Evolutionary conservation across 129 eudicot species (phyloP), one percentile per base, ranked within the genome.

Genomic region (Flaveria bidentis): DNA sequence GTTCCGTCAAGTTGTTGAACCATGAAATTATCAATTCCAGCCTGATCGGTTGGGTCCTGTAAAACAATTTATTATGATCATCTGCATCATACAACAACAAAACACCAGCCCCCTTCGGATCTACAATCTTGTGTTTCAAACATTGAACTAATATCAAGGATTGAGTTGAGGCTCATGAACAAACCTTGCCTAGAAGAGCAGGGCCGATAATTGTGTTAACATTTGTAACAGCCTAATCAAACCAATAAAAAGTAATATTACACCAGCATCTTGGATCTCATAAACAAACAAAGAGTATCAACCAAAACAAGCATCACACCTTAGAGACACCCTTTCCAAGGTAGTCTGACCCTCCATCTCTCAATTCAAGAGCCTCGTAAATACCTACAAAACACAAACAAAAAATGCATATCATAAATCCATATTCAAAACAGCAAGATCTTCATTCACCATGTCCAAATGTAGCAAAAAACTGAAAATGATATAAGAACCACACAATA

Each of bases 271-370:
- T 15, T 68, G 2, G 14, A 68, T 64, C 69, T 64, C 65, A 2
- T 41, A 72, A 13, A 79, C 56, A 72, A 50, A 79, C 22, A 23
- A 60, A 42, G 16, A 64, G 18, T 25, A 49, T 28, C 30, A 53
- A 49, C 28, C 33, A 22, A 9, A 74, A 44, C 58, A 15, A 81
- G 28, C 20, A 36, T 16, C 86, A 65, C 22, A 87, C 98, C 97
- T 93, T 93, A 36, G 92, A 85, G 79, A 91, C 97, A 88, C 98
- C 98, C 68, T 93, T 93, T 64, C 98, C 98, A 67, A 93, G 96
- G 88, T 89, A 93, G 84, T 93, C 98, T 9, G 90, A 85, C 17
- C 98, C 98, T 76, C 98, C 98, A 68, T 93, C 98, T 66, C 98
- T 88, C 39, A 93, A 82, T 80, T 93, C 98, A 80, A 93, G 97